A percentile compares a stretch with the other conserved stretches of the same genome.
These are phyloP conservation scores for Chaetomium strumarium DNA, from an alignment of 2,329 filamentous ascomycete species.

Conservation along the genomic window DNA sequence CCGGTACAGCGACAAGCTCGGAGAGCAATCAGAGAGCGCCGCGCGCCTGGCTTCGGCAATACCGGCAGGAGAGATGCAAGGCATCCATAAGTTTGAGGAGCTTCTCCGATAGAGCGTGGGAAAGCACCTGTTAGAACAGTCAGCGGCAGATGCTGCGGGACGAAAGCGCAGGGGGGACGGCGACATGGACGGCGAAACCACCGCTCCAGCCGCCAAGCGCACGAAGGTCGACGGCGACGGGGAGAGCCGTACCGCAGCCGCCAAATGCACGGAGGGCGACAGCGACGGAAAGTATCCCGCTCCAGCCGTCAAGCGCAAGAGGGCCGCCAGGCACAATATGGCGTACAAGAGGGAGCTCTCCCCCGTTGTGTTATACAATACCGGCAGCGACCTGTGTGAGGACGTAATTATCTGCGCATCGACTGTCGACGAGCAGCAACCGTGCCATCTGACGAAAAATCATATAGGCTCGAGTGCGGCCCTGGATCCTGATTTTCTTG, in stretches of 20 bases:
- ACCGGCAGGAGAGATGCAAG: slow-evolving; percentile 5
- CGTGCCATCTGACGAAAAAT: slow-evolving; percentile 2
- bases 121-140: slow-evolving; percentile 9
- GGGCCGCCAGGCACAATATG: slow-evolving; percentile 8
- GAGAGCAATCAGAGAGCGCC: slow-evolving; percentile 5
- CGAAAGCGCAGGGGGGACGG: slow-evolving; percentile 11
- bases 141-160: slow-evolving; percentile 1
- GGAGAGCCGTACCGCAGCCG: background rate
- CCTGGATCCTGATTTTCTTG: slow-evolving; percentile 9
- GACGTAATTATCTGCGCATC: slow-evolving; percentile 12
- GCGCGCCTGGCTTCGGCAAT: slow-evolving; percentile 7
- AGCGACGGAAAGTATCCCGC: background rate
- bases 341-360: slow-evolving; percentile 10
- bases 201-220: slow-evolving; percentile 6
- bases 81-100: slow-evolving; percentile 8
- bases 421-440: slow-evolving; percentile 12
- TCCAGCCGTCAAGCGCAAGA: slow-evolving; percentile 2
- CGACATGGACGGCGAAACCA: slow-evolving; percentile 4
- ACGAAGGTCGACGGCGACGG: slow-evolving; percentile 1
- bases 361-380: no score
- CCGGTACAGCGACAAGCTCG: slow-evolving; percentile 3
- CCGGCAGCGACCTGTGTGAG: slow-evolving; percentile 6
- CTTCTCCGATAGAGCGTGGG: slow-evolving; percentile 10
- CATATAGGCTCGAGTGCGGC: slow-evolving; percentile 3
- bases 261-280: slow-evolving; percentile 2